phyloP scores from a whole-genome alignment of 495 filamentous ascomycete species.

The Trichoderma erinaceum region DNA sequence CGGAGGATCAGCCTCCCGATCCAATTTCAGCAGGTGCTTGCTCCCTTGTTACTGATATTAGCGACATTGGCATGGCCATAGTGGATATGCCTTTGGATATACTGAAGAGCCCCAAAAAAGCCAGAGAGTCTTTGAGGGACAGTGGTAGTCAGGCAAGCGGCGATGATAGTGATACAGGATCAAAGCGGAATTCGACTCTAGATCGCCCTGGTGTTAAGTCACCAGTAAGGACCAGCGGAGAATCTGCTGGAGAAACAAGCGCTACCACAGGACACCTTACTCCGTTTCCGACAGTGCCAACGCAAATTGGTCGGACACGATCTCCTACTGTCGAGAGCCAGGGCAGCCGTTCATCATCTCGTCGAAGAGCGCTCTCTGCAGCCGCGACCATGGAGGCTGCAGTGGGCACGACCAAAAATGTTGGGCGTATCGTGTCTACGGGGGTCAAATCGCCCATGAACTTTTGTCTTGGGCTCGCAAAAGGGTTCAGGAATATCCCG shows the following conservation, averaged over 20 bases:
- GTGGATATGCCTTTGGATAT: conserved; percentile 76
- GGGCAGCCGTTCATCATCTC: conserved; percentile 11
- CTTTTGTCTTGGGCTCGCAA: conserved; percentile 67
- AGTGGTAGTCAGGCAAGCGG: neutral
- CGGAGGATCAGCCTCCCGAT: conserved; percentile 64
- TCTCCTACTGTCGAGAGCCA: neutral
- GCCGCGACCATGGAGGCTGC: conserved; percentile 43
- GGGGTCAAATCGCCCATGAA: conserved; percentile 75
- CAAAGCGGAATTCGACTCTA: neutral
- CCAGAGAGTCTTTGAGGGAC: neutral
- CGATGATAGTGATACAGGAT: neutral
- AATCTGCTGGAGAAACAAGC: neutral
- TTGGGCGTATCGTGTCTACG: conserved; percentile 61
- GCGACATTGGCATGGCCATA: conserved; percentile 70
- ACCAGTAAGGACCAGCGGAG: neutral
- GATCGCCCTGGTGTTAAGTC: neutral
- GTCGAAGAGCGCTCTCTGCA: neutral
- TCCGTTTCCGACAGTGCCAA: neutral
- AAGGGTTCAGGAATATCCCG: conserved; percentile 81
- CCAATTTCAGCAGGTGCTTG: conserved; percentile 66
- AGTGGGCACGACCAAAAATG: conserved; percentile 54
- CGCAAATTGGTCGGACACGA: neutral
- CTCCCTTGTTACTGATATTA: conserved; percentile 67
- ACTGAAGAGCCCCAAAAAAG: conserved; percentile 30
- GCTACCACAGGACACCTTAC: neutral